phyloP scores from a whole-genome alignment of 1,284 basidiomycete species.

The Trametes hirsuta region DNA sequence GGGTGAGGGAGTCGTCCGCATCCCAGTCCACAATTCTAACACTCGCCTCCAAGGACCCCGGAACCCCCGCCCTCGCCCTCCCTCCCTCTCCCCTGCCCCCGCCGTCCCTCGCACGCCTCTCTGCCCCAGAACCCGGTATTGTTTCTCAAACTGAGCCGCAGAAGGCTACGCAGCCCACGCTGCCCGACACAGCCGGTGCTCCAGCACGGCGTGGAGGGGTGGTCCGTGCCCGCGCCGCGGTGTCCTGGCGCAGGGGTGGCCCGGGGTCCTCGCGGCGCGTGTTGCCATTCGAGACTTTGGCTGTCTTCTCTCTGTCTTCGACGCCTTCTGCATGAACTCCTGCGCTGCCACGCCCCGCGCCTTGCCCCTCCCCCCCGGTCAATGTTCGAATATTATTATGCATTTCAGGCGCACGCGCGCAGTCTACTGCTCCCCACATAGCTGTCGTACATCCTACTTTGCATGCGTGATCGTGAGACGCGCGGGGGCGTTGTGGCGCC shows the following conservation, averaged over 20 bases:
- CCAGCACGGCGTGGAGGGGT: constrained; percentile 10
- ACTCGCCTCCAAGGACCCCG: constrained; percentile 14
- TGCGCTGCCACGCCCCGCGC: neutral
- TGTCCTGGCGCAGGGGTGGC: constrained; percentile 20
- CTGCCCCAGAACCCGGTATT: neutral
- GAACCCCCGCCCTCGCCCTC: constrained; percentile 1
- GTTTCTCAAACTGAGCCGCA: neutral
- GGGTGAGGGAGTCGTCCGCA: constrained; percentile 15
- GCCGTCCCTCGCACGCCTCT: neutral
- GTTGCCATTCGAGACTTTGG: constrained; percentile 29
- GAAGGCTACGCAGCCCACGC: neutral
- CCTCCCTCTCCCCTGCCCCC: neutral
- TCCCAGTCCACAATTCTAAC: constrained; percentile 22
- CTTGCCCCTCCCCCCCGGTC: neutral
- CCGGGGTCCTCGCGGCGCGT: constrained; percentile 26
- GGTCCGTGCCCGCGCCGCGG: constrained; percentile 24
- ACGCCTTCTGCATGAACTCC: constrained; percentile 1
- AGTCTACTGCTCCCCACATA: too few species aligned
- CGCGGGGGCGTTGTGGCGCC: constrained; percentile 6
- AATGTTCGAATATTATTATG: neutral
- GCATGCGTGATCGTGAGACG: neutral
- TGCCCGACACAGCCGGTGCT: constrained; percentile 5
- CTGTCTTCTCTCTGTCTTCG: constrained; percentile 11
- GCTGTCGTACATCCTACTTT: too few species aligned
- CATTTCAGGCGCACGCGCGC: too few species aligned